phyloP scores from a whole-genome alignment of 2,329 filamentous ascomycete species.

The Pyrenophora tritici-repentis region DNA sequence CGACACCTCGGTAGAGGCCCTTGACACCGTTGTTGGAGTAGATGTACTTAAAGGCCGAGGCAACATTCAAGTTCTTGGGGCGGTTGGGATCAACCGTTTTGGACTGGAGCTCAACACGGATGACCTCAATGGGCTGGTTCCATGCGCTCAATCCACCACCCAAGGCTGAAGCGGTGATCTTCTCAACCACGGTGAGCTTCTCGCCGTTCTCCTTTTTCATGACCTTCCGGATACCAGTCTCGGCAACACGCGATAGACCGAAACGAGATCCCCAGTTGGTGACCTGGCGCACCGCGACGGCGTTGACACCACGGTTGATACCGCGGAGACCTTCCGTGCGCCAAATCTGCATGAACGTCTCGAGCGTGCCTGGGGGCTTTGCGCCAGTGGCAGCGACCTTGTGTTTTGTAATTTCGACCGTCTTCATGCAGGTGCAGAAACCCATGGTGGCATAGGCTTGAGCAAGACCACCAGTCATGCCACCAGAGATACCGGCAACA shows the following conservation, averaged over 20 bases:
- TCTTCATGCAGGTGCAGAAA: slow-evolving; percentile 99
- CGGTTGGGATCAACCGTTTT: slow-evolving; percentile 98
- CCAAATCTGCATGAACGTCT: slow-evolving; percentile 97
- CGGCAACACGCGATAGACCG: slow-evolving; percentile 87
- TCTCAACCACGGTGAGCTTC: slow-evolving; percentile 80
- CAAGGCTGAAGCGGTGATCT: slow-evolving; percentile 82
- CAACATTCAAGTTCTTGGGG: slow-evolving; percentile 98
- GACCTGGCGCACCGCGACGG: slow-evolving; percentile 97
- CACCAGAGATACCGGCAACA: slow-evolving; percentile 83
- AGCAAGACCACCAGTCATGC: slow-evolving; percentile 91
- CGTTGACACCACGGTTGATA: slow-evolving; percentile 99
- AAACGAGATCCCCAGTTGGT: slow-evolving; percentile 99
- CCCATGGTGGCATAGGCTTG: slow-evolving; percentile 99
- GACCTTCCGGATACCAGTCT: slow-evolving; percentile 79
- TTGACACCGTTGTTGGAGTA: slow-evolving; percentile 85
- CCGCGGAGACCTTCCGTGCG: slow-evolving; percentile 89
- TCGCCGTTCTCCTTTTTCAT: slow-evolving; percentile 80
- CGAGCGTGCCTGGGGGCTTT: slow-evolving; percentile 87
- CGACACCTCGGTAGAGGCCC: slow-evolving; percentile 94
- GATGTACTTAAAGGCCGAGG: slow-evolving; percentile 81
- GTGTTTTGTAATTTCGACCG: slow-evolving; percentile 98
- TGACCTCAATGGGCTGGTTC: slow-evolving; percentile 99
- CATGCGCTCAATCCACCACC: slow-evolving; percentile 95
- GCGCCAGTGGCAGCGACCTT: slow-evolving; percentile 84
- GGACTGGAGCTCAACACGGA: slow-evolving; percentile 99